A percentile compares a stretch with the other conserved stretches of the same genome.
phyloP scores from a whole-genome alignment of 2,329 filamentous ascomycete species.

The Aspergillus sp. region DNA sequence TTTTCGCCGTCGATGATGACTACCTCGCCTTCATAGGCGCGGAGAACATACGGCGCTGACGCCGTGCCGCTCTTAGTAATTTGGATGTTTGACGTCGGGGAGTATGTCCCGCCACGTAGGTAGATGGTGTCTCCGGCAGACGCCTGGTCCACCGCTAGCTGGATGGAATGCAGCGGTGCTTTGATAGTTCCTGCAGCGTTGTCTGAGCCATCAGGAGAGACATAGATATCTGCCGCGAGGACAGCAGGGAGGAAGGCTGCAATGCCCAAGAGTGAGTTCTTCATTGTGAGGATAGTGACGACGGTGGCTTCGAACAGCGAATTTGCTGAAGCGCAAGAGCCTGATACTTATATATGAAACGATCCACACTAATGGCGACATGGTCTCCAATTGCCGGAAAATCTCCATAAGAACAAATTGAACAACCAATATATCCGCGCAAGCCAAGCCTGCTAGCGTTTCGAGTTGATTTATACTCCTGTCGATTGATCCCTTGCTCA shows the following conservation, averaged over 20 bases:
- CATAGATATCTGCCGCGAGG: slow-evolving; percentile 21
- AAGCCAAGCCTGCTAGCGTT: slow-evolving; percentile 17
- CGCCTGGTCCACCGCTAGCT: slow-evolving; percentile 20
- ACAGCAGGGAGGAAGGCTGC: slow-evolving; percentile 1
- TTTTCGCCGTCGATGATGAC: slow-evolving; percentile 24
- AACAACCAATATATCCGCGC: slow-evolving; percentile 8
- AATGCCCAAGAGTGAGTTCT: neutral
- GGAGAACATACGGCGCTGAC: slow-evolving; percentile 15
- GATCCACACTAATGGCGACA: neutral
- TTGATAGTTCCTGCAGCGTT: slow-evolving; percentile 15
- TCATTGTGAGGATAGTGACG: neutral
- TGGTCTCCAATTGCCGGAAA: slow-evolving; percentile 20
- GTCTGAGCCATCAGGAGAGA: slow-evolving; percentile 22
- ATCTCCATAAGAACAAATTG: neutral
- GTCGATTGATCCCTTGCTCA: neutral
- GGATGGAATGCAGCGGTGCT: slow-evolving; percentile 21
- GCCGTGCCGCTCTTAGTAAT: slow-evolving; percentile 23
- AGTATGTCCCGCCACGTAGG: slow-evolving; percentile 21
- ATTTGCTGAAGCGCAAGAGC: neutral
- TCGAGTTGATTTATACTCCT: slow-evolving; percentile 2
- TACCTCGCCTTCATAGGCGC: slow-evolving; percentile 20
- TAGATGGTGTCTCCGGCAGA: slow-evolving; percentile 22
- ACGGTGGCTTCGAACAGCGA: neutral
- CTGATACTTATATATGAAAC: slow-evolving; percentile 10
- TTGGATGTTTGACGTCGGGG: slow-evolving; percentile 22